phyloP scores from a whole-genome alignment of 352 stramenopile genomes.

The Phytopythium aichiense region DNA sequence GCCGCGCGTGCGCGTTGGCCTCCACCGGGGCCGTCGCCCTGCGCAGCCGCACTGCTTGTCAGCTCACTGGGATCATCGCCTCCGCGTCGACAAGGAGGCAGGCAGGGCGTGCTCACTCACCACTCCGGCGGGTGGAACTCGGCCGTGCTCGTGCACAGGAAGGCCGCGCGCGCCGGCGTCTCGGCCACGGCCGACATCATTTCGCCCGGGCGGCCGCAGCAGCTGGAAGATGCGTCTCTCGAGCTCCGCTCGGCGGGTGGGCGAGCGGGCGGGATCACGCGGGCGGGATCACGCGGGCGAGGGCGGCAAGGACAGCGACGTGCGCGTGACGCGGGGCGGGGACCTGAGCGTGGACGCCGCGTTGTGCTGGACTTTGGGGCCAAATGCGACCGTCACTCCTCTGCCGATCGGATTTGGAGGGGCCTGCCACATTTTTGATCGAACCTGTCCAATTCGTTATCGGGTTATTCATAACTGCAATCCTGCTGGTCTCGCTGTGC shows the following conservation, averaged over 20 bases:
- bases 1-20: constrained; percentile 56
- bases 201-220: not conserved
- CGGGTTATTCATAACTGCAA: no score
- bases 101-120: constrained; percentile 15
- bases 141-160: constrained; percentile 71
- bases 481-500: no score
- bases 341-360: not conserved
- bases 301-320: not conserved
- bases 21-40: constrained; percentile 70
- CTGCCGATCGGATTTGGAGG: not conserved
- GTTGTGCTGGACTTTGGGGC: not conserved
- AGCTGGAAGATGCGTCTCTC: not conserved
- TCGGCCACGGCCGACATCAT: constrained; percentile 22
- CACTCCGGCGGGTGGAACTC: constrained; percentile 77
- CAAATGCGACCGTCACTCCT: constrained; percentile 3
- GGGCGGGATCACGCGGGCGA: no score
- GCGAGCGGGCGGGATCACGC: no score
- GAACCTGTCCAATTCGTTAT: no score
- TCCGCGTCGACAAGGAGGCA: no score
- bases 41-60: not conserved
- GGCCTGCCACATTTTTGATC: not conserved
- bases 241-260: not conserved
- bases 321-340: not conserved
- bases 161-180: constrained; percentile 62
- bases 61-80: no score